Evolutionary conservation across 345 rosid species (phyloP).

Genomic region (Combretum micranthum): DNA sequence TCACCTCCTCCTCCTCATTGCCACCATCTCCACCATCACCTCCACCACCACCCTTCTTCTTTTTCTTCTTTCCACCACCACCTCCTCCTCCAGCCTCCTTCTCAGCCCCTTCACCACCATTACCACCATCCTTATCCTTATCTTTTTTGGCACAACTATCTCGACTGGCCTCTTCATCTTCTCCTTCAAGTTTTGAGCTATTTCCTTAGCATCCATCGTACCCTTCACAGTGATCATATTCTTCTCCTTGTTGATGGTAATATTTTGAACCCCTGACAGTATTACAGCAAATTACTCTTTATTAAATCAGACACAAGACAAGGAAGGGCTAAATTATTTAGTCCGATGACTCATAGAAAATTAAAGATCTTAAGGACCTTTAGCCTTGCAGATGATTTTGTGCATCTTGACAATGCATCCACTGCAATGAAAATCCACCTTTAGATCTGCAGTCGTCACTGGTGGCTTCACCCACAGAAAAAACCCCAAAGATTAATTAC

Average conservation of each 20-base stretch:
- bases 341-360: not conserved
- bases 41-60: slow-evolving; percentile 24
- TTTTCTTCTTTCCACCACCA: slow-evolving; percentile 12
- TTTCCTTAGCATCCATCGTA: slow-evolving; percentile 52
- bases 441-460: slow-evolving; percentile 55
- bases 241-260: slow-evolving; percentile 43
- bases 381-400: slow-evolving; percentile 35
- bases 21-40: not conserved
- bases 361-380: slow-evolving; percentile 30
- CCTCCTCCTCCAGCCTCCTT: slow-evolving; percentile 15
- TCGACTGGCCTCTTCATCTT: slow-evolving; percentile 52
- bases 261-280: slow-evolving; percentile 44
- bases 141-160: slow-evolving; percentile 60
- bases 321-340: slow-evolving; percentile 1
- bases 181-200: slow-evolving; percentile 38
- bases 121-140: slow-evolving; percentile 16
- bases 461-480: slow-evolving; percentile 30
- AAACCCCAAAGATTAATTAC: not conserved
- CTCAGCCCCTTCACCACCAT: slow-evolving; percentile 13
- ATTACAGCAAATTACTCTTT: not conserved
- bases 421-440: slow-evolving; percentile 53
- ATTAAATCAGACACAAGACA: not conserved
- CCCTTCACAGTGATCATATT: slow-evolving; percentile 67
- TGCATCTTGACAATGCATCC: slow-evolving; percentile 69
- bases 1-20: not conserved